Conservation (phyloP, 495 filamentous ascomycete species). For the Penicillium ochrochloron region DNA sequence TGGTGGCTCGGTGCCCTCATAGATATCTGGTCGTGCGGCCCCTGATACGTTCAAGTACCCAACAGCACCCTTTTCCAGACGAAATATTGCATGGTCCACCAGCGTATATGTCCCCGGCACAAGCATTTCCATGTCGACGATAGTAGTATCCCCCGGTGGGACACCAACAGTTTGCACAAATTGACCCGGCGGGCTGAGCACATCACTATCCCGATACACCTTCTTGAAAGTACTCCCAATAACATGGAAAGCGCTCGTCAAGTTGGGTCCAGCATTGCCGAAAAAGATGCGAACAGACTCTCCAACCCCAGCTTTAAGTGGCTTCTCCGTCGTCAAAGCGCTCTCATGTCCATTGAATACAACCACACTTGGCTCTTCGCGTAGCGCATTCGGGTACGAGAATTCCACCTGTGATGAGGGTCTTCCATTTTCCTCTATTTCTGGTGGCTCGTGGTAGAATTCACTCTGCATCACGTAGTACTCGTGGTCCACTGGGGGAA, state of each 20-base stretch:
- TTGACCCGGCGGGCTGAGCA: not conserved
- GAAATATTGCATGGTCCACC: not conserved
- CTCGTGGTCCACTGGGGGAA: constrained; percentile 26
- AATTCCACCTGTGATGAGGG: not conserved
- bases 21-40: not conserved
- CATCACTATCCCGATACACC: constrained; percentile 1
- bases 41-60: constrained; percentile 1
- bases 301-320: not conserved
- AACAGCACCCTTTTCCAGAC: not conserved
- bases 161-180: not conserved
- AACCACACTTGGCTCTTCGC: not conserved
- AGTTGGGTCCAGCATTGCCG: not conserved
- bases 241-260: constrained; percentile 1
- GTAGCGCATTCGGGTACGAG: not conserved
- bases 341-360: not conserved
- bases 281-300: not conserved
- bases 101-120: not conserved
- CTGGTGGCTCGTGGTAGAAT: constrained; percentile 32
- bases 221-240: not conserved
- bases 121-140: not conserved
- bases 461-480: constrained; percentile 36
- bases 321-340: not conserved
- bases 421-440: constrained; percentile 23
- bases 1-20: not conserved
- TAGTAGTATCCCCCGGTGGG: not conserved